phyloP scores from a whole-genome alignment of 169 alveolate genomes.

The Pseudocohnilembus persalinus region DNA sequence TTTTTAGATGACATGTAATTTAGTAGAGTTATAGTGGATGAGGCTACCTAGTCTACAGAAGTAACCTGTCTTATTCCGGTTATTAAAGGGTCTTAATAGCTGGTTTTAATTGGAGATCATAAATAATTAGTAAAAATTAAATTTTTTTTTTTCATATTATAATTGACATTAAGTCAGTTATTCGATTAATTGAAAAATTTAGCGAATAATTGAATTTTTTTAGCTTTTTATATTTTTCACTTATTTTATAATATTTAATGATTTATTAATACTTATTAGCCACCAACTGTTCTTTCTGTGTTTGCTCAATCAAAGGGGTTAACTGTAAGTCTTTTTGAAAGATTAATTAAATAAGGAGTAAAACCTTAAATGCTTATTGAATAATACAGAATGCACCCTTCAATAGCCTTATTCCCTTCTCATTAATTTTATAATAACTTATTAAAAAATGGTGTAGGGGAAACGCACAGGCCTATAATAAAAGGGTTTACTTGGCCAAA shows the following conservation, averaged over 20 bases:
- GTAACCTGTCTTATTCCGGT: constrained; percentile 33
- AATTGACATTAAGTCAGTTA: too few relatives aligned
- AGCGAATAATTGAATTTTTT: too few relatives aligned
- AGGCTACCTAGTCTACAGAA: constrained; percentile 43
- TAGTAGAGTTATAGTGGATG: constrained; percentile 30
- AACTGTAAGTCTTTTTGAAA: constrained; percentile 49
- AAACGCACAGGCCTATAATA: constrained; percentile 41
- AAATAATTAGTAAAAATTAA: constrained; percentile 29
- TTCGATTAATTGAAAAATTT: too few relatives aligned
- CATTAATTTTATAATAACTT: constrained; percentile 25
- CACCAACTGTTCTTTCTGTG: constrained; percentile 43
- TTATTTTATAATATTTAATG: too few relatives aligned
- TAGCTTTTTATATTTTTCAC: too few relatives aligned
- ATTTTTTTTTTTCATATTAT: not conserved
- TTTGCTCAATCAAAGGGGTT: constrained; percentile 33
- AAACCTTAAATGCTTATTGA: constrained; percentile 34
- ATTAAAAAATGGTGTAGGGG: constrained; percentile 35
- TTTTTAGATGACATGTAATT: not conserved
- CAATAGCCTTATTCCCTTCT: constrained; percentile 36
- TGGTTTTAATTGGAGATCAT: constrained; percentile 57
- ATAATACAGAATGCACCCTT: constrained; percentile 49
- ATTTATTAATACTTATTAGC: constrained; percentile 48
- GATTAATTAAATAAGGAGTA: constrained; percentile 28
- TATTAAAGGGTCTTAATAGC: constrained; percentile 17
- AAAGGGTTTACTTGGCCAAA: constrained; percentile 52